A percentile compares a stretch with the other conserved stretches of the same genome.
phyloP scores from a whole-genome alignment of 495 filamentous ascomycete species.

The Neurospora sp. region DNA sequence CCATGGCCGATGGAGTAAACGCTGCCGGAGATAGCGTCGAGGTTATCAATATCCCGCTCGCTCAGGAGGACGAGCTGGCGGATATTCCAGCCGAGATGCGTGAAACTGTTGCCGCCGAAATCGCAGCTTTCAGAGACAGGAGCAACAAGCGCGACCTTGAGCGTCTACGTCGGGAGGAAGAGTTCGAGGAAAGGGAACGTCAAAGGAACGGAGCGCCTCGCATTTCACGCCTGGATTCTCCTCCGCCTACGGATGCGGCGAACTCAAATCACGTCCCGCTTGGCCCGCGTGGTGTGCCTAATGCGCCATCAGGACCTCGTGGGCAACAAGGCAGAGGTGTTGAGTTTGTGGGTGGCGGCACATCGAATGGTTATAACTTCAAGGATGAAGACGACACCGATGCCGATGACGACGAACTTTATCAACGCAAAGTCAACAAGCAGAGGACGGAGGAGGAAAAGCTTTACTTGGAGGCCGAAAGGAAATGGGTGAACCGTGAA shows the following conservation, averaged over 20 bases:
- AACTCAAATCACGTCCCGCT: slow-evolving; percentile 57
- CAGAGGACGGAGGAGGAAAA: slow-evolving; percentile 68
- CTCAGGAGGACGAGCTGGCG: slow-evolving; percentile 84
- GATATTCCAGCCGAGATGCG: slow-evolving; percentile 96
- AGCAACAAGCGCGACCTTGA: slow-evolving; percentile 83
- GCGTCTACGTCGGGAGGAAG: slow-evolving; percentile 76
- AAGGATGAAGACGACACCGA: slow-evolving; percentile 83
- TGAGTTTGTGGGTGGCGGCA: slow-evolving; percentile 74
- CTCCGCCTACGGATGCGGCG: slow-evolving; percentile 56
- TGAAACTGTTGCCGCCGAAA: slow-evolving; percentile 92
- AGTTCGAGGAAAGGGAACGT: slow-evolving; percentile 80
- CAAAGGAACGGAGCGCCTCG: slow-evolving; percentile 55
- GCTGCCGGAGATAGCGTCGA: slow-evolving; percentile 55
- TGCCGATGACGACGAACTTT: slow-evolving; percentile 78
- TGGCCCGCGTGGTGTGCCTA: slow-evolving; percentile 67
- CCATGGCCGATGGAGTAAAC: slow-evolving; percentile 56
- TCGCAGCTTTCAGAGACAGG: slow-evolving; percentile 83
- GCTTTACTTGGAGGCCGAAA: slow-evolving; percentile 73
- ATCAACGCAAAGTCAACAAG: slow-evolving; percentile 60
- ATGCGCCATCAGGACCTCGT: slow-evolving; percentile 72
- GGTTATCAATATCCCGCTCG: slow-evolving; percentile 83
- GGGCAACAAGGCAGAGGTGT: slow-evolving; percentile 48
- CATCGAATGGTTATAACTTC: slow-evolving; percentile 45
- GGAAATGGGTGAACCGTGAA: slow-evolving; percentile 84
- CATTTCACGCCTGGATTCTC: slow-evolving; percentile 59